Evolutionary conservation across 192 early-diverging fungal species (phyloP), one percentile per base, ranked within the genome.

Genomic region (Dispira parvispora): DNA sequence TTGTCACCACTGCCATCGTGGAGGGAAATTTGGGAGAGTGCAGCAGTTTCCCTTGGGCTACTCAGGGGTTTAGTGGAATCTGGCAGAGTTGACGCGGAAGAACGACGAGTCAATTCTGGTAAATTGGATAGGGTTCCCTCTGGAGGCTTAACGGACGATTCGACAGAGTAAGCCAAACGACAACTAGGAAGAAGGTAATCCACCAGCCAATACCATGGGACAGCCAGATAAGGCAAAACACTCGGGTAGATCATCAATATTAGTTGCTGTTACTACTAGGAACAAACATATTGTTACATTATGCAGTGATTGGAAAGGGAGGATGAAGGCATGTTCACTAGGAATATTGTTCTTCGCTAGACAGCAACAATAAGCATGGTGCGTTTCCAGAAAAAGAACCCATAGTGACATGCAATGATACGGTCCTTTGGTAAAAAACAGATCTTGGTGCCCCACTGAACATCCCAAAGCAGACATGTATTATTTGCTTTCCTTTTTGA

Each of bases 61-160:
- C 3, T 38, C 32, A 1, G 6, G 6, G 32, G 6, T 38, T 6
- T 38, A 38, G 32, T 38, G 32, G 25, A 26, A n/a, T 55, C 53
- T 20, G 53, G 25, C 53, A 55, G 25, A 3, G 13, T 18, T 10
- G 53, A 55, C 2, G 53, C 25, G n/a, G 53, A 55, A 55, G 53
- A 55, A 13, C 53, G 53, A 23, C 53, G 53, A 20, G 12, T n/a
- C 53, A 55, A 27, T 3, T 55, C 53, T 20, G 53, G 53, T 26
- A 23, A 27, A 20, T 3, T 27, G n/a, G 53, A 3, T 26, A 13
- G 1, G 25, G 53, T 13, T 14, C 3, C 53, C 0, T 55, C n/a
- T 25, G 53, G 12, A 23, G 25, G 53, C n/a, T 26, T 18, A 23
- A 10, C 20, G 20, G 23, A 20, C 5, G 12, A 55, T 27, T 27